phyloP scores from a whole-genome alignment of 345 rosid genomes.

The Ailanthus altissimus region DNA sequence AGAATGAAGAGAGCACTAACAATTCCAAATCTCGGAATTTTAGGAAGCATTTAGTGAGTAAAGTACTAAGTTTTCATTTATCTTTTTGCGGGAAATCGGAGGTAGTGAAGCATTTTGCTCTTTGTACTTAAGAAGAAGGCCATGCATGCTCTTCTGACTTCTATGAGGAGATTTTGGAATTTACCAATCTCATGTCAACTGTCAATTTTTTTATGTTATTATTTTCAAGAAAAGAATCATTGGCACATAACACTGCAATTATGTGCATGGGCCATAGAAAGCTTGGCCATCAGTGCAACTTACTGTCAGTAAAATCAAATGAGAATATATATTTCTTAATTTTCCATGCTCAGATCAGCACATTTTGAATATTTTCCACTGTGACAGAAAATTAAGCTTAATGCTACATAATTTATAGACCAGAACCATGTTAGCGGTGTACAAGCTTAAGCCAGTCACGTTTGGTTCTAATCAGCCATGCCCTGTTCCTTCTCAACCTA shows the following conservation, averaged over 20 bases:
- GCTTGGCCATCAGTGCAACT: background rate
- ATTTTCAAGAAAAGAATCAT: background rate
- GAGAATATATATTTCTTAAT: background rate
- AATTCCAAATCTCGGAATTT: background rate
- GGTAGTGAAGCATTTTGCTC: conserved; percentile 5
- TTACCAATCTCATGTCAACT: background rate
- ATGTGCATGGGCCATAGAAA: background rate
- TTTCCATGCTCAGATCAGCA: background rate
- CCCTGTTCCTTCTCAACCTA: too few relatives aligned
- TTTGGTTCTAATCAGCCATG: too few relatives aligned
- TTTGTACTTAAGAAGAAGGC: background rate
- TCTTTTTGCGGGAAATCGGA: background rate
- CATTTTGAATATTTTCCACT: background rate
- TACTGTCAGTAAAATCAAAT: background rate
- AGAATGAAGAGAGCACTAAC: background rate
- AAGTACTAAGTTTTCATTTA: conserved; percentile 9
- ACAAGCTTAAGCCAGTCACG: background rate
- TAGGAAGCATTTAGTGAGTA: conserved; percentile 11
- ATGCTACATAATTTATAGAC: background rate
- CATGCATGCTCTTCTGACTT: background rate
- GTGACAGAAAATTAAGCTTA: background rate
- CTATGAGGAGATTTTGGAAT: conserved; percentile 21
- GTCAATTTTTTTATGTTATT: background rate
- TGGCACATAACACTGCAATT: too few relatives aligned
- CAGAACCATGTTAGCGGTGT: background rate